Evolutionary conservation across 768 basidiomycete species (phyloP), one percentile per base, ranked within the genome.

Genomic region (Infundibulicybe gibba): DNA sequence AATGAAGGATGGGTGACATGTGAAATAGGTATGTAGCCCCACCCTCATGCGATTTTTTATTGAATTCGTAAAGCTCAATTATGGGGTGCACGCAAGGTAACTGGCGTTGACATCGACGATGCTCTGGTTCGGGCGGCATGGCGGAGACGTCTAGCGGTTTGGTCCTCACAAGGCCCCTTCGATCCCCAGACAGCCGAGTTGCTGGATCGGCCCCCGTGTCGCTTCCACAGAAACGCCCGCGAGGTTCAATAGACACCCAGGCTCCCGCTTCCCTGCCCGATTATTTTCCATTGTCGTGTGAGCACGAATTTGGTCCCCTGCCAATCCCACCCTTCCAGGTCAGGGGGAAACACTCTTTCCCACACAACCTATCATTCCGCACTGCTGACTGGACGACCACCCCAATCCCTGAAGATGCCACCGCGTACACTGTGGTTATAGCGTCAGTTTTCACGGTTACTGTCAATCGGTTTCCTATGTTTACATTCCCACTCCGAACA

Each of bases 1-100:
- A 95, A 94, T 61, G 84, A 90, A 57, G 92, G 92, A 6, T 80
- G 77, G 75, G 83, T 94, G 32, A 85, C 88, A 1, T 86, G 86
- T 59, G 89, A 94, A 61, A 81, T 94, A n/a, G 91, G 91, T 85
- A 52, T 41, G 70, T 40, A 2, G 4, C 33, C 41, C 31, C 34
- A 13, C 6, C 14, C 37, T 19, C 12, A 30, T 3, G 17, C 9
- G 19, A n/a, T 34, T 47, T 32, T 11, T 30, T 16, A 34, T 38
- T 51, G 40, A 53, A 31, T 41, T n/a, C n/a, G 40, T 43, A 14
- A 50, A 90, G 90, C 85, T 20, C 90, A 89, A 58, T 62, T 65
- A 1, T 74, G 73, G 62, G 77, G 76, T 2, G 85, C 89, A 5
- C 60, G 57, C n/a, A 76, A 74, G 49, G 86, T 93, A 8, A 67